Percentiles rank a stretch among this genome's conserved stretches.
phyloP scores from a whole-genome alignment of 148 eudicot genomes.

The Bassia scoparia region DNA sequence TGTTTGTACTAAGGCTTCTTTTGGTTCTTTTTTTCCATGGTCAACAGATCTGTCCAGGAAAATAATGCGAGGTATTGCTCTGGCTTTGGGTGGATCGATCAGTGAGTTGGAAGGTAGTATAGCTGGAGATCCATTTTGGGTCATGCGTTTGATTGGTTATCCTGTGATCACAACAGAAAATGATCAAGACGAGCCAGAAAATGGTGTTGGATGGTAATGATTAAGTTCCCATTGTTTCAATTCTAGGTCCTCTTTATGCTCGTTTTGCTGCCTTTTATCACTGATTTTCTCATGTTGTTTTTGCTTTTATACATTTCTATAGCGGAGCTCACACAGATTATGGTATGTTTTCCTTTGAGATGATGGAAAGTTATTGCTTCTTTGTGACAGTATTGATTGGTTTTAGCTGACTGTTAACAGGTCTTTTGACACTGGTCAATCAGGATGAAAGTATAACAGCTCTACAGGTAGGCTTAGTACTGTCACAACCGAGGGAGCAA shows the following conservation, averaged over 20 bases:
- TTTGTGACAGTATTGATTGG: constrained; percentile 1
- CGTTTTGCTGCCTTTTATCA: constrained; percentile 7
- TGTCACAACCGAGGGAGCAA: background rate
- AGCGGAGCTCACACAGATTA: constrained; percentile 98
- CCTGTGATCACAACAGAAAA: constrained; percentile 47
- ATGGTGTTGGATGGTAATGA: constrained; percentile 71
- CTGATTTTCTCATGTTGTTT: constrained; percentile 21
- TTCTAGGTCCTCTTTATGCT: constrained; percentile 3
- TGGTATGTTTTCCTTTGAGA: constrained; percentile 41
- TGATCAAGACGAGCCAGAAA: constrained; percentile 38
- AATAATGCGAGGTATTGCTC: constrained; percentile 84
- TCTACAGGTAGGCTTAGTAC: constrained; percentile 56
- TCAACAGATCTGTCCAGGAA: constrained; percentile 73
- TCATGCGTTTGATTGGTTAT: constrained; percentile 82
- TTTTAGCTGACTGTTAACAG: constrained; percentile 38
- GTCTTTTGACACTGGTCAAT: constrained; percentile 83
- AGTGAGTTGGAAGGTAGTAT: constrained; percentile 64
- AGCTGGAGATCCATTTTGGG: constrained; percentile 97
- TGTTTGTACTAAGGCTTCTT: background rate
- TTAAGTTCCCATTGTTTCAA: background rate
- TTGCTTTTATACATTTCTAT: constrained; percentile 24
- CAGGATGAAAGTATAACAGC: constrained; percentile 87
- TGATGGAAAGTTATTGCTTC: background rate
- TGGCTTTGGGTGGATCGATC: constrained; percentile 67
- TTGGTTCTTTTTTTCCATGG: background rate